A percentile compares a stretch with the other conserved stretches of the same genome.
Evolutionary conservation across 306 rosid species (phyloP).

Genomic region (Calophaca sinica): DNA sequence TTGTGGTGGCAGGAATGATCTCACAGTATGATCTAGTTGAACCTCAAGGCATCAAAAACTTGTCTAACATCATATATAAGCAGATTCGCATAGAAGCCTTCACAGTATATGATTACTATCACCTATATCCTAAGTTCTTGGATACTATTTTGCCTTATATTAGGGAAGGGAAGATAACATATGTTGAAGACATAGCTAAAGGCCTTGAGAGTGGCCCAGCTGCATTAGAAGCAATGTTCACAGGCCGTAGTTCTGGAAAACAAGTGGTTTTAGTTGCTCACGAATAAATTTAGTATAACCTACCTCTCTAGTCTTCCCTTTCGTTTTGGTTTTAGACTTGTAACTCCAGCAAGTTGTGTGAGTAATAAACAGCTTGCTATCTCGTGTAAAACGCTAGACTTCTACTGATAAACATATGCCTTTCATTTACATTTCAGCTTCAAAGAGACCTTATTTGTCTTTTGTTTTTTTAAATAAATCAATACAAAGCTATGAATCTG

Average conservation of each 20-base stretch:
- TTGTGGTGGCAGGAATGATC: slow-evolving; percentile 68
- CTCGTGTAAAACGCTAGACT: too few species aligned
- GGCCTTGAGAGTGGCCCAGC: slow-evolving; percentile 48
- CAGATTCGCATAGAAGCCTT: slow-evolving; percentile 62
- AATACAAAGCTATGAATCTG: too few species aligned
- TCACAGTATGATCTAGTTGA: slow-evolving; percentile 62
- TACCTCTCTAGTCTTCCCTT: too few species aligned
- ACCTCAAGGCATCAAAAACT: slow-evolving; percentile 63
- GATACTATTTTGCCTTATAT: slow-evolving; percentile 64
- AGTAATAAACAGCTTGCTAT: too few species aligned
- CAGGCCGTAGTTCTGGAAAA: slow-evolving; percentile 49
- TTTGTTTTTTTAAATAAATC: too few species aligned
- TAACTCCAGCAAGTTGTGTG: too few species aligned
- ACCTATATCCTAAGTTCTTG: slow-evolving; percentile 62
- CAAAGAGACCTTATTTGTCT: too few species aligned
- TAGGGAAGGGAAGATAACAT: slow-evolving; percentile 63
- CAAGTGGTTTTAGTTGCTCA: slow-evolving; percentile 45
- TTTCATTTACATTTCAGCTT: too few species aligned
- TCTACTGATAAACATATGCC: too few species aligned
- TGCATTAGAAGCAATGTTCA: slow-evolving; percentile 50
- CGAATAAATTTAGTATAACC: slow-evolving; percentile 1
- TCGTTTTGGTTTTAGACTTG: too few species aligned
- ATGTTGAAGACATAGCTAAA: slow-evolving; percentile 49
- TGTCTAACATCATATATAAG: slow-evolving; percentile 47
- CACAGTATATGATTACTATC: slow-evolving; percentile 53